These are phyloP conservation scores for Backusella morwellensis DNA, from an alignment of 192 early-diverging fungal species.

Conservation along the genomic window DNA sequence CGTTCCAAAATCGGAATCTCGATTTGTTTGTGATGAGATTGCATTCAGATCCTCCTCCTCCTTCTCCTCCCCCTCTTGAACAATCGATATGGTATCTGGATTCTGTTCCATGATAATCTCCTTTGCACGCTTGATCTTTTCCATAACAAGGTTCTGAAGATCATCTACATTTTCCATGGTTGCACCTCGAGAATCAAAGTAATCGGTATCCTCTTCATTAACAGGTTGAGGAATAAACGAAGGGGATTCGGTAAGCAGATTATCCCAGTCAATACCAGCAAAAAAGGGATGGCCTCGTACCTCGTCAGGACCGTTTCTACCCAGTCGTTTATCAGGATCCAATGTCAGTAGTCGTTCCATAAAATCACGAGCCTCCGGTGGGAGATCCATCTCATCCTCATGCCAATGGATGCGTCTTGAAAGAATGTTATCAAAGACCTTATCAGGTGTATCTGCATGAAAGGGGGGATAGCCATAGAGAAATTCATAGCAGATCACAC, in stretches of 20 bases:
- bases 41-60: neutral
- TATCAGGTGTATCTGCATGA: slow-evolving; percentile 69
- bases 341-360: slow-evolving; percentile 74
- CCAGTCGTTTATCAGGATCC: slow-evolving; percentile 63
- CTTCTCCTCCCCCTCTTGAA: neutral
- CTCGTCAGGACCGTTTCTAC: slow-evolving; percentile 69
- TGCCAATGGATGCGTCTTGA: slow-evolving; percentile 73
- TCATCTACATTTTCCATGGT: slow-evolving; percentile 49
- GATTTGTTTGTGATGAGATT: neutral
- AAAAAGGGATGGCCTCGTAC: slow-evolving; percentile 81
- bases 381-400: slow-evolving; percentile 66
- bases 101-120: slow-evolving; percentile 16
- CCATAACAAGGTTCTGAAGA: slow-evolving; percentile 32
- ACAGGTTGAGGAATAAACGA: slow-evolving; percentile 81
- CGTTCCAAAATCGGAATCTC: slow-evolving; percentile 75
- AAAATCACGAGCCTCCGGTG: slow-evolving; percentile 72
- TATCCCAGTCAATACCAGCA: slow-evolving; percentile 69
- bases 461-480: slow-evolving; percentile 82
- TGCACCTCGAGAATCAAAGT: slow-evolving; percentile 91
- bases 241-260: slow-evolving; percentile 56
- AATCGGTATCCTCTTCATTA: slow-evolving; percentile 82
- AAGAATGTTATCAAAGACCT: slow-evolving; percentile 86
- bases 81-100: neutral
- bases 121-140: slow-evolving; percentile 28
- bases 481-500: slow-evolving; percentile 88